A percentile compares a stretch with the other conserved stretches of the same genome.
Evolutionary conservation across 2,329 filamentous ascomycete genomes (phyloP).

Genomic region (Calonectria crousiana): DNA sequence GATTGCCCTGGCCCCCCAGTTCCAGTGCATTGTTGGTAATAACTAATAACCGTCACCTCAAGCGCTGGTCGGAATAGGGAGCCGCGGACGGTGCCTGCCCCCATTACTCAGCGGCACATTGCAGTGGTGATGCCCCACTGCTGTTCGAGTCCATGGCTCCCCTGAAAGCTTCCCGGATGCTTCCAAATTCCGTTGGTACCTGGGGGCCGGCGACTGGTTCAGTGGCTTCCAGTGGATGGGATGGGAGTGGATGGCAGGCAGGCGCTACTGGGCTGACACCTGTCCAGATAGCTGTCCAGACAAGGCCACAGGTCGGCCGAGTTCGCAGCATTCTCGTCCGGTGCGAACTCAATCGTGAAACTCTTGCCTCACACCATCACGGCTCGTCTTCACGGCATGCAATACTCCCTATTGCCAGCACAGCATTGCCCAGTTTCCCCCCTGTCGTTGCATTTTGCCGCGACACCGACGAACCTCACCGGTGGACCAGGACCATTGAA

Average conservation of each 20-base stretch:
- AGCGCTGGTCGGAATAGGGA: not conserved
- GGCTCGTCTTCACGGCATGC: not conserved
- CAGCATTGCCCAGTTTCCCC: not conserved
- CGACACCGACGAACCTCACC: constrained; percentile 5
- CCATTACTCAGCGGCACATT: not conserved
- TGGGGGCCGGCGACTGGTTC: not conserved
- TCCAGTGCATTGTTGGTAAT: not conserved
- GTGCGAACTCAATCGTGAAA: constrained; percentile 2
- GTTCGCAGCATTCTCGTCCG: not conserved
- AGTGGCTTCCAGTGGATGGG: not conserved
- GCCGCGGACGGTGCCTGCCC: not conserved
- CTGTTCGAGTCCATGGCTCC: not conserved
- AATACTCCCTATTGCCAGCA: not conserved
- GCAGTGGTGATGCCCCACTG: not conserved
- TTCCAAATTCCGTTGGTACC: constrained; percentile 4
- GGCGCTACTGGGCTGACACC: constrained; percentile 13
- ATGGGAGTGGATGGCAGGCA: not conserved
- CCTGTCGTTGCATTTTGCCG: constrained; percentile 4
- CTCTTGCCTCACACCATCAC: constrained; percentile 24
- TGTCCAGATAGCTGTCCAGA: constrained; percentile 8
- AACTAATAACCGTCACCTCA: not conserved
- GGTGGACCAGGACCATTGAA: constrained; percentile 23
- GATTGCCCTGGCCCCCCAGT: not conserved
- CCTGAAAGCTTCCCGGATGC: constrained; percentile 1
- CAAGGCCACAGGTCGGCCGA: constrained; percentile 5